Conservation (phyloP, 108 stramenopile species). For the Skeletonema menzelii region DNA sequence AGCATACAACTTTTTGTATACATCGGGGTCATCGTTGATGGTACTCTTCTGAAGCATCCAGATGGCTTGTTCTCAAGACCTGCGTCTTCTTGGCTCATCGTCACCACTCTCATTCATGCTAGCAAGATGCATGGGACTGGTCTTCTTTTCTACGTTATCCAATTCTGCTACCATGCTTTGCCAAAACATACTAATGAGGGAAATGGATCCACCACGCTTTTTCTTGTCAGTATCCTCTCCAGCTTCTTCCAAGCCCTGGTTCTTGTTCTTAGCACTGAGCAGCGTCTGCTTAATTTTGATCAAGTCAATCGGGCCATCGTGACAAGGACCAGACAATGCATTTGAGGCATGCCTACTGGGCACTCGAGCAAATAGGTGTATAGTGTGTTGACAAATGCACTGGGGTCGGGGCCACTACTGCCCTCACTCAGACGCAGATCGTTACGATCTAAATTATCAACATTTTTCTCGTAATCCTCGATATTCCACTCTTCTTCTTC, state of each 20-base stretch:
- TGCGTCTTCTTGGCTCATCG: not conserved
- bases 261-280: not conserved
- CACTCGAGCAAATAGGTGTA: not conserved
- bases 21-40: not conserved
- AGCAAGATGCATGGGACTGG: too few species aligned
- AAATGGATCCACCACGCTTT: not conserved
- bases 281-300: not conserved
- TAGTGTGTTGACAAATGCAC: not conserved
- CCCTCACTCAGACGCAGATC: too few species aligned
- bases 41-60: not conserved
- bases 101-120: not conserved
- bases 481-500: not conserved
- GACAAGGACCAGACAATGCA: not conserved
- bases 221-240: not conserved
- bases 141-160: not conserved
- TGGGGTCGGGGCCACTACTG: too few species aligned
- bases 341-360: not conserved
- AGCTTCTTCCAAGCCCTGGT: not conserved
- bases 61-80: not conserved
- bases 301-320: not conserved
- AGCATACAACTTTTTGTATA: not conserved
- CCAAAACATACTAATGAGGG: not conserved
- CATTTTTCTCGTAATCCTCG: not conserved
- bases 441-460: not conserved
- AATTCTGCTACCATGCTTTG: not conserved